These are phyloP conservation scores for Murraya paniculata DNA, from an alignment of 345 rosid species.

Conservation along the genomic window DNA sequence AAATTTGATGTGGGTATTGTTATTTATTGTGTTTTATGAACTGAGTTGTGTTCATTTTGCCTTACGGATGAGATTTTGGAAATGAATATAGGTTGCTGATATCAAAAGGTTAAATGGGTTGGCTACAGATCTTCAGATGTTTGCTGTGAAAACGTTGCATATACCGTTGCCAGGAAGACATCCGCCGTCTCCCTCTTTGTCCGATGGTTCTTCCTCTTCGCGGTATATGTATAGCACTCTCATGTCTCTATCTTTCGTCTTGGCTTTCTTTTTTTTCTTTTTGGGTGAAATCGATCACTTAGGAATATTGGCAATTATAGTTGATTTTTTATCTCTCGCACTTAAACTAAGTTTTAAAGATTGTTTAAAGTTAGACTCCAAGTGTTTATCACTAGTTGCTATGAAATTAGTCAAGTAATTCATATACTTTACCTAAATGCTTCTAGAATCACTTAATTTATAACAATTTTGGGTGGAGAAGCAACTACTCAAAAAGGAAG, in stretches of 20 bases:
- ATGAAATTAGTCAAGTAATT: background rate
- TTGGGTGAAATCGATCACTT: background rate
- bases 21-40: background rate
- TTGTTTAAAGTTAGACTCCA: background rate
- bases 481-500: background rate
- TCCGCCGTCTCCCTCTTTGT: slow-evolving; percentile 45
- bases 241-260: background rate
- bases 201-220: slow-evolving; percentile 33
- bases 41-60: background rate
- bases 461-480: background rate
- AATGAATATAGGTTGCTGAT: slow-evolving; percentile 53
- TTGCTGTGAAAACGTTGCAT: slow-evolving; percentile 49
- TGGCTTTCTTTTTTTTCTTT: too few relatives aligned
- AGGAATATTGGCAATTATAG: background rate
- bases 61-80: background rate
- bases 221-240: slow-evolving; percentile 18
- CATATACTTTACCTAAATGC: too few relatives aligned
- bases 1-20: background rate
- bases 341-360: background rate
- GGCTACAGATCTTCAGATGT: slow-evolving; percentile 79
- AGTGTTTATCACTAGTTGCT: background rate
- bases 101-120: slow-evolving; percentile 58
- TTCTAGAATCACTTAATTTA: background rate
- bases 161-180: slow-evolving; percentile 68
- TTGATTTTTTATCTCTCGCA: background rate